A percentile compares a stretch with the other conserved stretches of the same genome.
Evolutionary conservation across 257 asterid species (phyloP).

Genomic region (Mitragyna speciosa): DNA sequence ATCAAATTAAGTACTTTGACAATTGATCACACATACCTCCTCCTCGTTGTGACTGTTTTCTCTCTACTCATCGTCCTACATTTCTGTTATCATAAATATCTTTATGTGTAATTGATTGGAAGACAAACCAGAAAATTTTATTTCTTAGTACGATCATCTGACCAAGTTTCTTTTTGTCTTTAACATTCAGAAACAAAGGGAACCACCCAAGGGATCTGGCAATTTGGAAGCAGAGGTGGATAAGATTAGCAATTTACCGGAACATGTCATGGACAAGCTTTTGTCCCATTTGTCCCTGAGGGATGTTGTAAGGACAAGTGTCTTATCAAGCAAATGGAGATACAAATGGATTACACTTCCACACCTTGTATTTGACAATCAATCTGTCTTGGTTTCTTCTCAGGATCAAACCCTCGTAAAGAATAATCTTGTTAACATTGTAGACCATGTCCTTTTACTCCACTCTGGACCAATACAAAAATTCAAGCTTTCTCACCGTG

Average conservation of each 20-base stretch:
- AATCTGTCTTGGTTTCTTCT: conserved; percentile 64
- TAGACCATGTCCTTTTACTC: conserved; percentile 85
- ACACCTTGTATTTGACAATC: conserved; percentile 79
- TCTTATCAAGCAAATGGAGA: conserved; percentile 87
- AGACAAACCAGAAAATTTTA: not conserved
- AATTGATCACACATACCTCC: too few relatives aligned
- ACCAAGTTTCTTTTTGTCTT: not conserved
- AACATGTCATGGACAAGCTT: conserved; percentile 72
- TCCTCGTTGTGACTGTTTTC: too few relatives aligned
- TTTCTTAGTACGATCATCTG: not conserved
- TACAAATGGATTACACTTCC: conserved; percentile 90
- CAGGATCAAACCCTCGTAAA: conserved; percentile 70
- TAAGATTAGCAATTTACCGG: conserved; percentile 72
- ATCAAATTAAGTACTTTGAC: not conserved
- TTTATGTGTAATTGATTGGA: not conserved
- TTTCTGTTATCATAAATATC: not conserved
- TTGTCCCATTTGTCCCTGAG: conserved; percentile 74
- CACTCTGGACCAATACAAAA: conserved; percentile 77
- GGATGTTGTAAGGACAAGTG: conserved; percentile 85
- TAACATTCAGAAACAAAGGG: conserved; percentile 72
- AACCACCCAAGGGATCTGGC: conserved; percentile 50
- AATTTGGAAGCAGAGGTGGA: conserved; percentile 53
- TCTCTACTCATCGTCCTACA: not conserved
- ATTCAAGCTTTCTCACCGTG: conserved; percentile 92
- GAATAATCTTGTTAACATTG: conserved; percentile 74